phyloP scores from a whole-genome alignment of 495 filamentous ascomycete genomes.

The Daldinia caldariorum region DNA sequence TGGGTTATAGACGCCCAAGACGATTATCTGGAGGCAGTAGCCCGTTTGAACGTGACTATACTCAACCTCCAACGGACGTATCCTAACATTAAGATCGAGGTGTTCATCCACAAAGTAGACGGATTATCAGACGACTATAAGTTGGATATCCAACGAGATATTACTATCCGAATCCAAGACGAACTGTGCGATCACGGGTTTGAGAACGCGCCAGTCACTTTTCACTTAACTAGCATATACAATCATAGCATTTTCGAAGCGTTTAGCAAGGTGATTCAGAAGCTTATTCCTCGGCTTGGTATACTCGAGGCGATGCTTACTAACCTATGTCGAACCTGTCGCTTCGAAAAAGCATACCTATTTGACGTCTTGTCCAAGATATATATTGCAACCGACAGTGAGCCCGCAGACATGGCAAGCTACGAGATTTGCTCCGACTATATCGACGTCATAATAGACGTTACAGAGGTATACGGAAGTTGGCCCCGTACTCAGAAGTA shows the following conservation, averaged over 20 bases:
- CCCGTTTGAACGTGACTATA: slow-evolving; percentile 85
- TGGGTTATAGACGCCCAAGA: slow-evolving; percentile 99
- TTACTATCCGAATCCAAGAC: slow-evolving; percentile 95
- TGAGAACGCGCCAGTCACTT: slow-evolving; percentile 90
- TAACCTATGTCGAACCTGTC: slow-evolving; percentile 84
- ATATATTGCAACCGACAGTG: slow-evolving; percentile 94
- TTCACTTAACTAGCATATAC: slow-evolving; percentile 96
- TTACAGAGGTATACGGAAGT: slow-evolving; percentile 88
- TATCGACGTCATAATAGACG: slow-evolving; percentile 96
- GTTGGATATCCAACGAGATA: slow-evolving; percentile 90
- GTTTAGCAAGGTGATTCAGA: slow-evolving; percentile 97
- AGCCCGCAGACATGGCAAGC: slow-evolving; percentile 88
- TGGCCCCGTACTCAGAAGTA: slow-evolving; percentile 67
- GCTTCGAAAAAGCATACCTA: slow-evolving; percentile 96
- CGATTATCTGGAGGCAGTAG: slow-evolving; percentile 90
- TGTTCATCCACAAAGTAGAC: slow-evolving; percentile 98
- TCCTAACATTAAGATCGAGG: slow-evolving; percentile 92
- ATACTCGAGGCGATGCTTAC: slow-evolving; percentile 92
- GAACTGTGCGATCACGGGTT: slow-evolving; percentile 91
- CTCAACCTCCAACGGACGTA: slow-evolving; percentile 85
- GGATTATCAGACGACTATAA: slow-evolving; percentile 94
- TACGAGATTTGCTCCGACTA: slow-evolving; percentile 99
- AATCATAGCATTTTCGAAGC: slow-evolving; percentile 98
- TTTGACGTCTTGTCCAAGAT: slow-evolving; percentile 98
- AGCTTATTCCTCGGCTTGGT: slow-evolving; percentile 90